Evolutionary conservation across 768 basidiomycete genomes (phyloP).

Genomic region (Tricholoma sp.): DNA sequence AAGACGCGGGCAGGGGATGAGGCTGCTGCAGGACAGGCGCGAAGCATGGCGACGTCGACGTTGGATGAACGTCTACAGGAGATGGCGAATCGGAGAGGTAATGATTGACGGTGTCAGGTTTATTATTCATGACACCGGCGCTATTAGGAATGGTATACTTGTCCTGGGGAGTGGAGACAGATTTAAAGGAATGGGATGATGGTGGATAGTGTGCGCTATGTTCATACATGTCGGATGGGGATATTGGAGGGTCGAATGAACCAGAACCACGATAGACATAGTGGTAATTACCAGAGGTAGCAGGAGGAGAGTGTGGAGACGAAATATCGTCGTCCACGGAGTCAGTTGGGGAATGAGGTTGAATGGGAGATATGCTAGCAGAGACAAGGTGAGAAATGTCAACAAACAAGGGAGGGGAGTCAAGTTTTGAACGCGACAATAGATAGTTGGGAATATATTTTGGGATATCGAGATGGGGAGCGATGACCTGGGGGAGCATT

Average conservation of each 20-base stretch:
- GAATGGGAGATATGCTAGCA: constrained; percentile 19
- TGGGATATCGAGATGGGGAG: constrained; percentile 18
- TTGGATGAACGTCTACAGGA: constrained; percentile 34
- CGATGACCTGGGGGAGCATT: constrained; percentile 22
- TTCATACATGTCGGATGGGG: constrained; percentile 28
- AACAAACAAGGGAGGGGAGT: constrained; percentile 20
- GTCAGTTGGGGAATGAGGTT: constrained; percentile 25
- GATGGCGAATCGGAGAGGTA: constrained; percentile 41
- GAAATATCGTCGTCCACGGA: constrained; percentile 33
- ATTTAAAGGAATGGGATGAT: constrained; percentile 16
- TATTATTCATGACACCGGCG: constrained; percentile 22
- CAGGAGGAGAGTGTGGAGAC: constrained; percentile 28
- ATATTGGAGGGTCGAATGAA: constrained; percentile 27
- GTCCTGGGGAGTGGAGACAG: constrained; percentile 8
- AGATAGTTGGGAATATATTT: constrained; percentile 15
- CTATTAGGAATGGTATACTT: constrained; percentile 24
- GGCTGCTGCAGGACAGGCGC: constrained; percentile 38
- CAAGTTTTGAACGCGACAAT: constrained; percentile 19
- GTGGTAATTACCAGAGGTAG: constrained; percentile 24
- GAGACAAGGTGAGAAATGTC: constrained; percentile 20
- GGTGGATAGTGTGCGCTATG: constrained; percentile 16
- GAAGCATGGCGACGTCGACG: constrained; percentile 28
- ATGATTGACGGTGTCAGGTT: constrained; percentile 18
- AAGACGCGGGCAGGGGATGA: constrained; percentile 37
- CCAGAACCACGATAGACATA: constrained; percentile 25